Conservation (phyloP, 148 eudicot species). For the Limonium bicolor region DNA sequence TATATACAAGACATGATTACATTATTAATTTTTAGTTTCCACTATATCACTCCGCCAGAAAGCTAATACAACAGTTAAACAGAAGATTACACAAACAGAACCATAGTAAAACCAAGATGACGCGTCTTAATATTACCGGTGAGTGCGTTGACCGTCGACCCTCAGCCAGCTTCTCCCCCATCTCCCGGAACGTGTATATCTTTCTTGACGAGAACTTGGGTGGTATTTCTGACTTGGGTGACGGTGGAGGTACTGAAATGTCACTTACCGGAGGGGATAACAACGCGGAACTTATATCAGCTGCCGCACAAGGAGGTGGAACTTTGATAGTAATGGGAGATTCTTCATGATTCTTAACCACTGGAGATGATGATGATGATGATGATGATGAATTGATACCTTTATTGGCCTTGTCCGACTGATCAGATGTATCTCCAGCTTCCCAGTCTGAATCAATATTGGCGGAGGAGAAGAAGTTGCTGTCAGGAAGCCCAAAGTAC, state of each 20-base stretch:
- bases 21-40: background rate
- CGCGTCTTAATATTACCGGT: too few species aligned
- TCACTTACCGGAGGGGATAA: background rate
- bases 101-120: too few species aligned
- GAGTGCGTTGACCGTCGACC: constrained; percentile 1
- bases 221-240: background rate
- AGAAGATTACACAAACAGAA: too few species aligned
- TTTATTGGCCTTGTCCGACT: background rate
- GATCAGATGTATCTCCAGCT: too few species aligned
- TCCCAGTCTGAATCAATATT: background rate
- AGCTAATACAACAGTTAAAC: background rate
- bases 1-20: constrained; percentile 1
- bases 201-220: background rate
- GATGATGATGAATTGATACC: background rate
- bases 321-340: too few species aligned
- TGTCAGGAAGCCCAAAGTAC: background rate
- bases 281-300: background rate
- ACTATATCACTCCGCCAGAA: background rate
- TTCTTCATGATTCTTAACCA: background rate
- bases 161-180: background rate
- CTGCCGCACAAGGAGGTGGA: background rate
- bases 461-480: background rate
- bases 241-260: background rate
- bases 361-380: background rate
- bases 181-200: constrained; percentile 1